phyloP scores from a whole-genome alignment of 2,329 filamentous ascomycete species.

The Colletotrichum liaoningense region DNA sequence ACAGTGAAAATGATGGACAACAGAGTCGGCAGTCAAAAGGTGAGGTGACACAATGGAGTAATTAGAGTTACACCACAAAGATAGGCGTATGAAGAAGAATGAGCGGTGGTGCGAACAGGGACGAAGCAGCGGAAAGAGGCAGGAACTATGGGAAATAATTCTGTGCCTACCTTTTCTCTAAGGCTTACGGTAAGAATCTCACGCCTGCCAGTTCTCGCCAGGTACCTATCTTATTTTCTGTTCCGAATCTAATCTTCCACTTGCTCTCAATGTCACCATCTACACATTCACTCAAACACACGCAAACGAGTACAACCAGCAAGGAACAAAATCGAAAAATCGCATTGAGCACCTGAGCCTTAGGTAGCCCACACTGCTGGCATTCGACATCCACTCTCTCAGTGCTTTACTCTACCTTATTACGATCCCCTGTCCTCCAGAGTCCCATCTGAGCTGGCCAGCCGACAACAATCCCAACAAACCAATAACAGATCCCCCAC shows the following conservation, averaged over 20 bases:
- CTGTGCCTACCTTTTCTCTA: not conserved
- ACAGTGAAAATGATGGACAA: not conserved
- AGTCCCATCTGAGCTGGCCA: conserved; percentile 10
- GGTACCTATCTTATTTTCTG: not conserved
- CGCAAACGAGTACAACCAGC: not conserved
- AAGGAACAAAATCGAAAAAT: not conserved
- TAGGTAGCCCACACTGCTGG: not conserved
- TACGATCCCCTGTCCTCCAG: not conserved
- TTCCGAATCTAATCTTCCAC: not conserved
- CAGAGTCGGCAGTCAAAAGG: not conserved
- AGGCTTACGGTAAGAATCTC: not conserved
- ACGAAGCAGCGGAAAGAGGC: not conserved
- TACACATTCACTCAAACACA: not conserved
- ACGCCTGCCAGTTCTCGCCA: not conserved
- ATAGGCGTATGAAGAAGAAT: not conserved
- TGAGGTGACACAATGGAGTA: conserved; percentile 3
- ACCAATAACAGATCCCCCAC: conserved; percentile 37
- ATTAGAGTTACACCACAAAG: not conserved
- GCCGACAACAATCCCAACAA: conserved; percentile 29
- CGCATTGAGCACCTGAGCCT: conserved; percentile 10
- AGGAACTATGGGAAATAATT: not conserved
- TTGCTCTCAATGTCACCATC: not conserved
- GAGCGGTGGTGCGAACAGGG: not conserved
- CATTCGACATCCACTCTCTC: conserved; percentile 3
- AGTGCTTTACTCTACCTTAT: conserved; percentile 3